phyloP scores from a whole-genome alignment of 2,329 filamentous ascomycete species.

The Colletotrichum spinosum region DNA sequence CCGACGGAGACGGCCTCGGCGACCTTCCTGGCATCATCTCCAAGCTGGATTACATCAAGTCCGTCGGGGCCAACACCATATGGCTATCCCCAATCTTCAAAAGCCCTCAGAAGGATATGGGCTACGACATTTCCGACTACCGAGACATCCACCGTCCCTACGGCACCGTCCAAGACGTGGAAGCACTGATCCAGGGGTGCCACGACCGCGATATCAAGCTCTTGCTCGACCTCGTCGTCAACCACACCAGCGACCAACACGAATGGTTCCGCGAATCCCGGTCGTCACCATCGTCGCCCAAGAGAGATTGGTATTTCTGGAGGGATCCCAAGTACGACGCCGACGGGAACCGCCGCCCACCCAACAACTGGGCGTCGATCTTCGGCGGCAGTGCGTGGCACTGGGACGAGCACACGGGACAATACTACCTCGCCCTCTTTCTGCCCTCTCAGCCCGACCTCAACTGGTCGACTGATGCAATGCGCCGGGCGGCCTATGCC shows the following conservation, averaged over 20 bases:
- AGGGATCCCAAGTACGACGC: conserved; percentile 53
- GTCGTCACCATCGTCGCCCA: conserved; percentile 59
- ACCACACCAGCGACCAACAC: conserved; percentile 54
- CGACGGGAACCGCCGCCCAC: conserved; percentile 50
- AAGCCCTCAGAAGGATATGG: conserved; percentile 69
- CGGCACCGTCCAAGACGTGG: conserved; percentile 74
- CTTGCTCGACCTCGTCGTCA: conserved; percentile 45
- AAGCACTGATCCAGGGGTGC: conserved; percentile 68
- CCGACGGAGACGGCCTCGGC: conserved; percentile 40
- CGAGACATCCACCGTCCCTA: conserved; percentile 57
- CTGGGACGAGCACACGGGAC: conserved; percentile 49
- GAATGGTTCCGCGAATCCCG: conserved; percentile 69
- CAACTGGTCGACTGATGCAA: conserved; percentile 73
- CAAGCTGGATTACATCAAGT: conserved; percentile 44
- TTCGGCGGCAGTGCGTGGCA: conserved; percentile 53
- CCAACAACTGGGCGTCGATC: conserved; percentile 57
- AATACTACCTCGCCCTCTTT: conserved; percentile 70
- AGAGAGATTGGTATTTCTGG: conserved; percentile 69
- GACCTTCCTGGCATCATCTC: conserved; percentile 41
- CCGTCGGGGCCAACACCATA: conserved; percentile 38
- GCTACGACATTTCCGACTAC: conserved; percentile 75
- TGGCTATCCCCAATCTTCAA: conserved; percentile 46
- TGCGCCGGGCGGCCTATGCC: conserved; percentile 69
- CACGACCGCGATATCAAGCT: conserved; percentile 54
- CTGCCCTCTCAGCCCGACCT: conserved; percentile 73